Conservation (phyloP, 2,329 filamentous ascomycete species). For the Aspergillus latus region DNA sequence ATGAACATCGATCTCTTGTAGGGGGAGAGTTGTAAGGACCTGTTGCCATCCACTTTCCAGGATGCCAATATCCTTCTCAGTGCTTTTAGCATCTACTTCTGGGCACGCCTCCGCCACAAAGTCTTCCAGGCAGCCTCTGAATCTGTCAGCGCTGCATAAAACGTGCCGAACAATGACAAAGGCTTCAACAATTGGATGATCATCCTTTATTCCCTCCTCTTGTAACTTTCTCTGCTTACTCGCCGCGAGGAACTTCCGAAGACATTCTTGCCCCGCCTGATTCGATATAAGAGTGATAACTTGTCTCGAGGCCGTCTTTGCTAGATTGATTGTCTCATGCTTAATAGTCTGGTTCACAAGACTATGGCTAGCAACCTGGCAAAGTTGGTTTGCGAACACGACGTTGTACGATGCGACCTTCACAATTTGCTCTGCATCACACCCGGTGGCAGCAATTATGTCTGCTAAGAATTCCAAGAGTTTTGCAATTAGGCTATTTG, state of each 20-base stretch:
- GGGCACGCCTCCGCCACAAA: slow-evolving; percentile 39
- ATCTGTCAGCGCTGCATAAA: slow-evolving; percentile 32
- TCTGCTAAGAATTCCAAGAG: slow-evolving; percentile 38
- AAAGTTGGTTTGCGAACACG: slow-evolving; percentile 40
- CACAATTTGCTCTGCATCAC: slow-evolving; percentile 21
- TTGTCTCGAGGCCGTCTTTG: slow-evolving; percentile 37
- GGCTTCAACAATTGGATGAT: slow-evolving; percentile 46
- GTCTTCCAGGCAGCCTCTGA: slow-evolving; percentile 45
- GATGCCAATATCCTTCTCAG: slow-evolving; percentile 30
- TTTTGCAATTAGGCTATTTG: slow-evolving; percentile 36
- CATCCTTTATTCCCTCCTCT: slow-evolving; percentile 51
- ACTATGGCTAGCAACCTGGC: slow-evolving; percentile 38
- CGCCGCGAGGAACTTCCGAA: slow-evolving; percentile 48
- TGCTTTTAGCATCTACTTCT: slow-evolving; percentile 33
- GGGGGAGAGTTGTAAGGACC: slow-evolving; percentile 55
- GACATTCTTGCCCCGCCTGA: slow-evolving; percentile 32
- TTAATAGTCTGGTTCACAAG: slow-evolving; percentile 27
- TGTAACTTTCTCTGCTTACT: slow-evolving; percentile 43
- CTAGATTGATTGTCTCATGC: slow-evolving; percentile 29
- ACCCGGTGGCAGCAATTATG: slow-evolving; percentile 18
- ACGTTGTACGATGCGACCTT: slow-evolving; percentile 34
- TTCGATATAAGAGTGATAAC: slow-evolving; percentile 38
- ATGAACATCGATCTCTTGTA: slow-evolving; percentile 52
- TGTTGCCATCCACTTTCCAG: slow-evolving; percentile 43
- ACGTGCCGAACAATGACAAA: slow-evolving; percentile 50